Conservation (phyloP, 192 early-diverging fungal species). For the Entomortierella chlamydospora region DNA sequence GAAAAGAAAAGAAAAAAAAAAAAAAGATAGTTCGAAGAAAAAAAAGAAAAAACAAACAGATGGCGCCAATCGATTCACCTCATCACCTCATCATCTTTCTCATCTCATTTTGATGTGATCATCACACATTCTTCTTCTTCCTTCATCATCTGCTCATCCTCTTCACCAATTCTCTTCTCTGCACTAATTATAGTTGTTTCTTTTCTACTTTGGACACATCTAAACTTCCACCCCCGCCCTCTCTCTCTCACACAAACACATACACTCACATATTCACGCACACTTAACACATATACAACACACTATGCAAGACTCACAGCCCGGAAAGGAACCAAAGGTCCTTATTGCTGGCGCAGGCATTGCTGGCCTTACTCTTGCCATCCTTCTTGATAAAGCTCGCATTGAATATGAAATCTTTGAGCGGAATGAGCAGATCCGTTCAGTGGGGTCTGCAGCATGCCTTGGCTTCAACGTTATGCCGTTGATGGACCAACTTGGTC, state of each 20-base stretch:
- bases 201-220: not conserved
- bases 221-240: not conserved
- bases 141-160: no score
- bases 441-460: slow-evolving; percentile 16
- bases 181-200: no score
- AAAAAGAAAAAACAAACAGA: no score
- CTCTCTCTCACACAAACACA: not conserved
- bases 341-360: slow-evolving; percentile 39
- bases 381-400: slow-evolving; percentile 30
- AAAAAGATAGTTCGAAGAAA: no score
- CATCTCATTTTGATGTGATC: no score
- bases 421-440: not conserved
- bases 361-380: slow-evolving; percentile 20
- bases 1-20: no score
- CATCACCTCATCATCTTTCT: no score
- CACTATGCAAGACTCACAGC: not conserved
- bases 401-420: slow-evolving; percentile 36
- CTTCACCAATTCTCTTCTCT: no score
- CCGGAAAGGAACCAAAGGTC: slow-evolving; percentile 21
- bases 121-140: no score
- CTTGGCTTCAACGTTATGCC: slow-evolving; percentile 38
- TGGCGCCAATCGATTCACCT: no score
- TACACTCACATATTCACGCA: not conserved
- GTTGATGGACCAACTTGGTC: slow-evolving; percentile 36
- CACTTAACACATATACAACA: no score